Conservation (phyloP, 345 rosid genomes). For the Euphorbia lathyris region DNA sequence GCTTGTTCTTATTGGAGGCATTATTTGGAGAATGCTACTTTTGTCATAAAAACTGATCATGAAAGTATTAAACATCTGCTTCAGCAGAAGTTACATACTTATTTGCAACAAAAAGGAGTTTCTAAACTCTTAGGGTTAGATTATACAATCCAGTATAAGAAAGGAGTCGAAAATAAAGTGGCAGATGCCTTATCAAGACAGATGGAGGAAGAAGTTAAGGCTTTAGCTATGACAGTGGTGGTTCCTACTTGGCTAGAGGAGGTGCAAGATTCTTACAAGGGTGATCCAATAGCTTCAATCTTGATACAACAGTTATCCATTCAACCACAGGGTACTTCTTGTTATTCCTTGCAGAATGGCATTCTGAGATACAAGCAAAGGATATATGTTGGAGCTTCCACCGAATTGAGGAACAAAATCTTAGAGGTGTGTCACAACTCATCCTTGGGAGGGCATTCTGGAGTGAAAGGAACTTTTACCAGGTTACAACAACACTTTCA, state of each 20-base stretch:
- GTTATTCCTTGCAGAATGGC: not conserved
- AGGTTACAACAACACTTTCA: no score
- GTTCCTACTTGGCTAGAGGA: not conserved
- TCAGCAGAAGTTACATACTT: not conserved
- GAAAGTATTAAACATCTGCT: not conserved
- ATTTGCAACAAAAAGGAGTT: not conserved
- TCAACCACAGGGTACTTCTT: no score
- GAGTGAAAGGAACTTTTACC: not conserved
- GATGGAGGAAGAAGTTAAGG: no score
- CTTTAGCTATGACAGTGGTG: no score
- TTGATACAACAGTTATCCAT: no score
- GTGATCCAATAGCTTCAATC: not conserved
- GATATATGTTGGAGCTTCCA: no score
- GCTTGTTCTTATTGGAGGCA: not conserved
- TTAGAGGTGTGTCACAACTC: no score
- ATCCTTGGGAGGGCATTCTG: not conserved
- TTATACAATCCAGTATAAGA: not conserved
- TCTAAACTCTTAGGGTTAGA: not conserved
- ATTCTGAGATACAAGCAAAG: no score
- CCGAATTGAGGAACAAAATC: not conserved
- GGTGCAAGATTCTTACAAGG: not conserved
- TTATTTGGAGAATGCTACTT: no score
- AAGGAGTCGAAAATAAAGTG: not conserved
- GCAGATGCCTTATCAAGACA: no score
- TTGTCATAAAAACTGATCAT: not conserved